These are phyloP conservation scores for Edaphochlamys debaryana DNA, from an alignment of 139 green algal genomes.

Conservation along the genomic window DNA sequence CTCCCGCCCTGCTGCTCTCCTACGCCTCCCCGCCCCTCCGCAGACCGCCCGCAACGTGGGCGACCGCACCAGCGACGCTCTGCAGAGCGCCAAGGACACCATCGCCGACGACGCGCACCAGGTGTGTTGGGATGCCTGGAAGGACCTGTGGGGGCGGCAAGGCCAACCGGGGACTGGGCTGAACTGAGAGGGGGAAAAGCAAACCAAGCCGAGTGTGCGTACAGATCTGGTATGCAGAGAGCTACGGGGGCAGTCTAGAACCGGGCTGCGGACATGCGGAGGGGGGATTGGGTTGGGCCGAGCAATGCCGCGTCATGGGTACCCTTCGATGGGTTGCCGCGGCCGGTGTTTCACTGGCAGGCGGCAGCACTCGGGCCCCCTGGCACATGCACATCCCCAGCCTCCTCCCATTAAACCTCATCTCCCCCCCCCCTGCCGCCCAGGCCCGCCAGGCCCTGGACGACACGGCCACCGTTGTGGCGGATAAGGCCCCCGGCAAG, in stretches of 20 bases:
- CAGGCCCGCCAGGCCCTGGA: constrained; percentile 6
- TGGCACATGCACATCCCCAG: not conserved
- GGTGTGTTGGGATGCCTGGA: not conserved
- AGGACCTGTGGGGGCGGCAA: not conserved
- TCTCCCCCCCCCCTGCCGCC: not conserved
- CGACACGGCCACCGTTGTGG: not conserved
- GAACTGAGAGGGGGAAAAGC: too few species aligned
- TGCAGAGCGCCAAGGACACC: constrained; percentile 7
- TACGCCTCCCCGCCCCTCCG: not conserved
- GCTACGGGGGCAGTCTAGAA: too few species aligned
- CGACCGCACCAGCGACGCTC: not conserved
- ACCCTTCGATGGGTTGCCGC: too few species aligned
- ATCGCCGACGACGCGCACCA: constrained; percentile 12
- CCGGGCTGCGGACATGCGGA: too few species aligned
- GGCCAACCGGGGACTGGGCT: not conserved
- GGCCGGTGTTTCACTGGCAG: too few species aligned
- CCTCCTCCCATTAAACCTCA: too few species aligned
- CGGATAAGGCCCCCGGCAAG: not conserved
- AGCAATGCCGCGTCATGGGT: too few species aligned
- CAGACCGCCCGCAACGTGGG: not conserved
- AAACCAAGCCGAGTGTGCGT: too few species aligned
- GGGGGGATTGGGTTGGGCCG: too few species aligned
- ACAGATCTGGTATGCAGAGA: too few species aligned
- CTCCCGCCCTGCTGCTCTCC: not conserved
- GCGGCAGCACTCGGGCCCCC: too few species aligned